These are phyloP conservation scores for Ceratobasidium sp. DNA, from an alignment of 1,284 basidiomycete genomes.

Conservation along the genomic window DNA sequence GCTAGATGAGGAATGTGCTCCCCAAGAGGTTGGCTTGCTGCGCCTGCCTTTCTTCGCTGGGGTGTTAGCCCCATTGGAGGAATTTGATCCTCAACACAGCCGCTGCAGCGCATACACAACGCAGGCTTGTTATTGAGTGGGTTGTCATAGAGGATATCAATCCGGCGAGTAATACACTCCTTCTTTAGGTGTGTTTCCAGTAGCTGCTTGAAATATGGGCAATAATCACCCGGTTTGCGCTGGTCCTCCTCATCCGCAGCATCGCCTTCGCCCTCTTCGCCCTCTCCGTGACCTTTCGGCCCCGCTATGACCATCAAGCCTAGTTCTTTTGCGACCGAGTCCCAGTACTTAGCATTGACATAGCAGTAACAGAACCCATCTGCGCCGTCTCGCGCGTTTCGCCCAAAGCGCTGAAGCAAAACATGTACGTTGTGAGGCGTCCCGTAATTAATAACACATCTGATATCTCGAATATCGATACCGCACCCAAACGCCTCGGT, in stretches of 20 bases:
- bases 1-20: not conserved
- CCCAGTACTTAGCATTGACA: not conserved
- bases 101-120: slow-evolving; percentile 1
- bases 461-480: slow-evolving; percentile 1
- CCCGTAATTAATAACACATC: not conserved
- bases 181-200: not conserved
- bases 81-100: not conserved
- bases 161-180: not conserved
- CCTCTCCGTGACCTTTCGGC: too few relatives aligned
- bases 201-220: not conserved
- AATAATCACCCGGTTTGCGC: not conserved
- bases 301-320: too few relatives aligned
- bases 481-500: slow-evolving; percentile 27
- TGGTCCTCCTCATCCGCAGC: too few relatives aligned
- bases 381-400: not conserved
- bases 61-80: too few relatives aligned
- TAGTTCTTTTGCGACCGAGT: not conserved
- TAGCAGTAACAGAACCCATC: not conserved
- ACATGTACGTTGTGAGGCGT: not conserved
- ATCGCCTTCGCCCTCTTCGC: too few relatives aligned
- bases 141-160: too few relatives aligned
- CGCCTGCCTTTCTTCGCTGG: too few relatives aligned
- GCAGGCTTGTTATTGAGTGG: not conserved
- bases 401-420: not conserved
- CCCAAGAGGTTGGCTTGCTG: too few relatives aligned